Base-by-base conservation (phyloP, 441 rosid genomes). In the Populus hybrid region DNA sequence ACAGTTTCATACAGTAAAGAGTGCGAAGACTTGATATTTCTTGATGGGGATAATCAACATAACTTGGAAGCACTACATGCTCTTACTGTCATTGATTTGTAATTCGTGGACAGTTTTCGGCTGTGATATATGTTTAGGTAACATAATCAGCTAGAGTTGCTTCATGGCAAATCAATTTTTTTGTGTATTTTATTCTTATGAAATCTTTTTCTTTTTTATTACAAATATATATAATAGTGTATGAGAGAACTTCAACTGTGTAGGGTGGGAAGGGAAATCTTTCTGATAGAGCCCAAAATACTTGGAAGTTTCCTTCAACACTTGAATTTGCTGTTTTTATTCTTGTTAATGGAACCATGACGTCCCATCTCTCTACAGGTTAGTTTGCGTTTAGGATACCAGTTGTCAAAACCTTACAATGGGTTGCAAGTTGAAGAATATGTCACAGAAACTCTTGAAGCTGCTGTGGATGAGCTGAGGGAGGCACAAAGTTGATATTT, bases 21-120 rank as follows among this genome's bases (percentile, higher is more conserved):
- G 26, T 23, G 76, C 61, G 89, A 83, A 72, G 81, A 77, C 67
- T 76, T 63, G 14, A 69, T 69, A 73, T 74, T 74, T 64, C 53
- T 79, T 5, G 79, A 64, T 31, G 63, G 45, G 29, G 79, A 72
- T 67, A 73, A 65, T 64, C 68, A 59, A 68, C 75, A 65, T 35
- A 79, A 66, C 74, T 61, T 67, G 63, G 69, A 77, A 50, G 76
- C 78, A 63, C 53, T 81, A 8, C 83, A 85, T 53, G 33, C 75
- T 50, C 36, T 83, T 63, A 40, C 77, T 64, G 71, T 72, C 8
- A 20, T 70, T 68, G 74, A 68, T 71, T 65, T 78, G 76, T 83
- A 77, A 68, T 75, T 40, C 10, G 38, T 11, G 38, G 71, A n/a
- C 73, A 69, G 36, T 75, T 81, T 77, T 74, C 38, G n/a, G 11